Percentiles rank a stretch among this genome's conserved stretches.
These are phyloP conservation scores for Lathyrus sativus DNA, from an alignment of 306 rosid genomes.

Conservation along the genomic window DNA sequence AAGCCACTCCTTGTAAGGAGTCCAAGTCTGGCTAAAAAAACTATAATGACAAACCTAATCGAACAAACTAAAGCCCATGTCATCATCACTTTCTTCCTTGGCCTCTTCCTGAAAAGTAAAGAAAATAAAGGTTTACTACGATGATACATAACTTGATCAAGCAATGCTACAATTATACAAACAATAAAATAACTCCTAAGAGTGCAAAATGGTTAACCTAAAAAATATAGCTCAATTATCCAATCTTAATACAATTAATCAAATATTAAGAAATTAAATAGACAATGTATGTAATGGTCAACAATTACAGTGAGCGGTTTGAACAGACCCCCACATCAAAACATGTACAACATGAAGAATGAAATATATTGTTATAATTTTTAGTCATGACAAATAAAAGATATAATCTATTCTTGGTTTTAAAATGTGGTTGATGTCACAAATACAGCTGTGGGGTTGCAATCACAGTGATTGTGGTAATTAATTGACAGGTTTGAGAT, in stretches of 20 bases:
- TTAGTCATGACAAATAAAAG: too few species aligned
- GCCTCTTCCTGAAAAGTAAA: conserved; percentile 58
- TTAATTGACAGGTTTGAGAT: too few species aligned
- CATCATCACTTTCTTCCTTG: conserved; percentile 70
- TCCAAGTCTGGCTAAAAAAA: conserved; percentile 23
- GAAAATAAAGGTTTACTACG: conserved; percentile 13
- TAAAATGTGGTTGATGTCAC: too few species aligned
- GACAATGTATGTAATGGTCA: neutral
- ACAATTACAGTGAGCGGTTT: neutral
- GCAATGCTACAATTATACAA: neutral
- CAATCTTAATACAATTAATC: neutral
- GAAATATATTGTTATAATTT: too few species aligned
- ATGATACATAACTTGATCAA: neutral
- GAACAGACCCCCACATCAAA: too few species aligned
- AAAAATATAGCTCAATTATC: neutral
- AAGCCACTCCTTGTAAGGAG: neutral
- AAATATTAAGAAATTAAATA: neutral
- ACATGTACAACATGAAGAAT: too few species aligned
- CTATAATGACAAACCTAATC: conserved; percentile 44
- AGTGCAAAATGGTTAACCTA: too few species aligned
- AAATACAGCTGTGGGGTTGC: too few species aligned
- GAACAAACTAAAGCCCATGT: conserved; percentile 62
- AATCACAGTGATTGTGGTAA: too few species aligned
- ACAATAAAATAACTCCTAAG: too few species aligned
- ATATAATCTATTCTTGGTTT: too few species aligned